Conservation (phyloP, 2,329 filamentous ascomycete genomes). For the Aspergillus sp. region DNA sequence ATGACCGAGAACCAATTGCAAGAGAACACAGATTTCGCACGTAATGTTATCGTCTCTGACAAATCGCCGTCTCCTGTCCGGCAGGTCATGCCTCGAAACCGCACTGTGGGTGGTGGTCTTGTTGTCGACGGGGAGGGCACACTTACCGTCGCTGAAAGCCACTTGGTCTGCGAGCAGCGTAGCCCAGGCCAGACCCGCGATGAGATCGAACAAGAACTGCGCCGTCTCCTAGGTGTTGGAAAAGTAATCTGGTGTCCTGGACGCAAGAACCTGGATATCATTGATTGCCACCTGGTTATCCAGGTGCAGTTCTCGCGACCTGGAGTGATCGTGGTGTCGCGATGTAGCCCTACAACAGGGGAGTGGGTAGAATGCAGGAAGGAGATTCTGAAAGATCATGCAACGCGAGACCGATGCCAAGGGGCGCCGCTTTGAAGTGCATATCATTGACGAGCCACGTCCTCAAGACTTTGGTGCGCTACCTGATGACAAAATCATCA, state of each 20-base stretch:
- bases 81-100: conserved; percentile 12
- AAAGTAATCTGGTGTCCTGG: conserved; percentile 26
- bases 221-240: conserved; percentile 16
- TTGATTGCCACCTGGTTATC: conserved; percentile 24
- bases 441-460: conserved; percentile 18
- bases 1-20: conserved; percentile 6
- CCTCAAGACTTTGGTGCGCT: conserved; percentile 5
- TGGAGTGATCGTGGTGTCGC: conserved; percentile 17
- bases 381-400: conserved; percentile 14
- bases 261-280: conserved; percentile 19
- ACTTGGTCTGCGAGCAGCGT: conserved; percentile 19
- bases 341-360: conserved; percentile 4
- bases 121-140: conserved; percentile 26
- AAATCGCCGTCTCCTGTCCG: conserved; percentile 6
- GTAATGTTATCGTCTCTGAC: conserved; percentile 12
- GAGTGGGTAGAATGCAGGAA: conserved; percentile 13
- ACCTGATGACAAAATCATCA: conserved; percentile 12
- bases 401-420: conserved; percentile 14
- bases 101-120: conserved; percentile 20
- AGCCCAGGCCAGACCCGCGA: conserved; percentile 17
- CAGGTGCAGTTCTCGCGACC: conserved; percentile 20
- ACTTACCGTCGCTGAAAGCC: conserved; percentile 22
- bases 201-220: conserved; percentile 18
- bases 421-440: conserved; percentile 16
- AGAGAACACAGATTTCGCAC: conserved; percentile 13